These are phyloP conservation scores for Botrytis medusae DNA, from an alignment of 2,329 filamentous ascomycete species.

Conservation along the genomic window DNA sequence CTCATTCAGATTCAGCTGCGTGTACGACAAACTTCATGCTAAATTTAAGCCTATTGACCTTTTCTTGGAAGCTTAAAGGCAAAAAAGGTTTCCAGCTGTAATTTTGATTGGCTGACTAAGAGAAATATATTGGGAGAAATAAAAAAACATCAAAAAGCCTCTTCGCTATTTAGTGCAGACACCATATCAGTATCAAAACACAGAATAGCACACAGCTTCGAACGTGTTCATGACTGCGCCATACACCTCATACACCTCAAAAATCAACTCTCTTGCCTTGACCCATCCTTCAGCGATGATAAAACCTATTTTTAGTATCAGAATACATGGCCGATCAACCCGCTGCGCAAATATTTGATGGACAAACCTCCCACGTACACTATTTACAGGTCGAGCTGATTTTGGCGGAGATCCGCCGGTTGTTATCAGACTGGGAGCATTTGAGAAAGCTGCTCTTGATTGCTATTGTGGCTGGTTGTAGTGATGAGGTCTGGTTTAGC, in stretches of 20 bases:
- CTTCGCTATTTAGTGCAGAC: not conserved
- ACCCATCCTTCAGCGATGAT: not conserved
- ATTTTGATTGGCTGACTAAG: not conserved
- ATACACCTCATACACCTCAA: not conserved
- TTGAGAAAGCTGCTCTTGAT: not conserved
- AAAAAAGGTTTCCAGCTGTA: not conserved
- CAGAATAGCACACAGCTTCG: not conserved
- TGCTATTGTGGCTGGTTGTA: not conserved
- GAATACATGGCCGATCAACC: not conserved
- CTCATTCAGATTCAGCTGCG: not conserved
- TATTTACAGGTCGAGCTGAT: not conserved
- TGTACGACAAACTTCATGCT: not conserved
- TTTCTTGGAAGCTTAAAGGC: not conserved
- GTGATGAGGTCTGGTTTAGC: not conserved
- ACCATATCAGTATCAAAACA: not conserved
- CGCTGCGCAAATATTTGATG: not conserved
- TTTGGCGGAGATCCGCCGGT: not conserved
- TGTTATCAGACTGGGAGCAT: not conserved
- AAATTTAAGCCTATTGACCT: not conserved
- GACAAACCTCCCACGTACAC: not conserved
- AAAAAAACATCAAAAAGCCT: not conserved
- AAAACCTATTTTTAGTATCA: not conserved
- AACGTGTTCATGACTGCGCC: not conserved
- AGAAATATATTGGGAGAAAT: not conserved
- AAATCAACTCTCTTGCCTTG: not conserved